Evolutionary conservation across 2,329 filamentous ascomycete species (phyloP).

Genomic region (Penicillium sp.): DNA sequence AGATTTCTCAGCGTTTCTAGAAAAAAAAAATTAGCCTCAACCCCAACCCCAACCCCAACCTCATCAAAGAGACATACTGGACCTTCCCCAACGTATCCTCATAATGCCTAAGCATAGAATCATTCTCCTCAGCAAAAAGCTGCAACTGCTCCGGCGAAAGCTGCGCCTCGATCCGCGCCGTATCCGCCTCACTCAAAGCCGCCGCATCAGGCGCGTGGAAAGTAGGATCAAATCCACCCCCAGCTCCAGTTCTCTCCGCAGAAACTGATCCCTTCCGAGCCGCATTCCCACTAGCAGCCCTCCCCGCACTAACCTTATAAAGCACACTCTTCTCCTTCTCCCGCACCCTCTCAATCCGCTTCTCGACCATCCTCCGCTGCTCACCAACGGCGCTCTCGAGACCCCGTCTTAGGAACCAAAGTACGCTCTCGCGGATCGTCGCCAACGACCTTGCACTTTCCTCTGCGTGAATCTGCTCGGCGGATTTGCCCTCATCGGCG

Average conservation of each 20-base stretch:
- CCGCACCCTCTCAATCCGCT: constrained; percentile 75
- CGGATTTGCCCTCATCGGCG: constrained; percentile 52
- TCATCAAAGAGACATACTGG: constrained; percentile 58
- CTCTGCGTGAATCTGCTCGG: constrained; percentile 71
- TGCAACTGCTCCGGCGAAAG: constrained; percentile 83
- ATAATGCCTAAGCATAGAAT: constrained; percentile 88
- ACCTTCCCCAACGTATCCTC: constrained; percentile 94
- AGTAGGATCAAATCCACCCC: not conserved
- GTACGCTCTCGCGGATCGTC: constrained; percentile 73
- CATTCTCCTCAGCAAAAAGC: constrained; percentile 89
- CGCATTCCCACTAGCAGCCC: constrained; percentile 5
- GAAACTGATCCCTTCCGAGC: not conserved
- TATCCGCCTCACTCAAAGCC: constrained; percentile 32
- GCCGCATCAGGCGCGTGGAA: constrained; percentile 28
- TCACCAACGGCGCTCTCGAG: constrained; percentile 73
- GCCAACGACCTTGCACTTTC: constrained; percentile 64
- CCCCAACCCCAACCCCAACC: not conserved
- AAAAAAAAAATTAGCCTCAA: not conserved
- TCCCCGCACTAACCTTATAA: constrained; percentile 56
- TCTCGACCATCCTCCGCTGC: constrained; percentile 92
- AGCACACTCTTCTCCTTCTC: constrained; percentile 87
- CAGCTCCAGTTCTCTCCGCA: not conserved
- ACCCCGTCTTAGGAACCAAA: constrained; percentile 75
- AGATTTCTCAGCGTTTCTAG: constrained; percentile 81
- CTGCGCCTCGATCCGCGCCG: constrained; percentile 51